Percentiles rank a stretch among this genome's conserved stretches.
Evolutionary conservation across 495 filamentous ascomycete species (phyloP).

Genomic region (Darksidea phi): DNA sequence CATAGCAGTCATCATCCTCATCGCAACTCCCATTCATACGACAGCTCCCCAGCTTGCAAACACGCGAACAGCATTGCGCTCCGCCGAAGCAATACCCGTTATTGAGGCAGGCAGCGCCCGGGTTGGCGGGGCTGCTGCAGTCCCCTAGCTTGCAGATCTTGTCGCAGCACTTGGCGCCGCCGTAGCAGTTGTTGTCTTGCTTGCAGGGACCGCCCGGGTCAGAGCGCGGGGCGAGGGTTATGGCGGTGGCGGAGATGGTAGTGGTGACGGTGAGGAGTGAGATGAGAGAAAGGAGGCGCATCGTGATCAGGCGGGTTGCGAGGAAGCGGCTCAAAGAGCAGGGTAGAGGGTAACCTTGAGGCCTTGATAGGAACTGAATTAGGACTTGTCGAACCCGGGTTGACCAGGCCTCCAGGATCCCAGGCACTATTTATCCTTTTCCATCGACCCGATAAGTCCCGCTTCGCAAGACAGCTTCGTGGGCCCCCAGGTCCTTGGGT

Average conservation of each 20-base stretch:
- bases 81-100: background rate
- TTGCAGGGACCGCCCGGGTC: conserved; percentile 1
- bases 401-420: too few relatives aligned
- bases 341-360: too few relatives aligned
- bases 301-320: background rate
- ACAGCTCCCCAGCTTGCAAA: conserved; percentile 4
- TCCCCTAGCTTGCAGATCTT: background rate
- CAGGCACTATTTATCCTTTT: too few relatives aligned
- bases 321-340: too few relatives aligned
- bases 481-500: too few relatives aligned
- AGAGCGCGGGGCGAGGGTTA: background rate
- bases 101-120: background rate
- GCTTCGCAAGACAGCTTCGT: too few relatives aligned
- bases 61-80: background rate
- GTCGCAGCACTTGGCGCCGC: conserved; percentile 1
- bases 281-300: background rate
- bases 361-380: too few relatives aligned
- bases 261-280: background rate
- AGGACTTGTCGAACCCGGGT: too few relatives aligned
- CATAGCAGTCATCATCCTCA: conserved; percentile 1
- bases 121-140: background rate
- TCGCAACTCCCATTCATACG: conserved; percentile 2
- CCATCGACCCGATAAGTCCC: too few relatives aligned
- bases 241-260: background rate
- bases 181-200: background rate